Base-by-base conservation (phyloP, 2,329 filamentous ascomycete genomes). In the Colletotrichum sp. region DNA sequence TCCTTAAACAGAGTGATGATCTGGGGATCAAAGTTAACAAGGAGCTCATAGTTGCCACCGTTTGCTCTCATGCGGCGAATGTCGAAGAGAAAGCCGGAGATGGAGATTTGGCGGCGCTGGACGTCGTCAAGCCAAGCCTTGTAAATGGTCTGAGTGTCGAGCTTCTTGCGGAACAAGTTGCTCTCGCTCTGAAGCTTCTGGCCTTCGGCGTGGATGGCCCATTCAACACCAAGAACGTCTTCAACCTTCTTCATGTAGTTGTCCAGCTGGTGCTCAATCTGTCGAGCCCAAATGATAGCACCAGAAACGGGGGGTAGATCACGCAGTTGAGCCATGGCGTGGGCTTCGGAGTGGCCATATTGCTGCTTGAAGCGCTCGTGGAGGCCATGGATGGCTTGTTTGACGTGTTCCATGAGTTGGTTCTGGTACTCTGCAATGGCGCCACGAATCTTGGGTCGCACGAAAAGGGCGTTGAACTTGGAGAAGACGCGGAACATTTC, bases 401-500 rank as follows among this genome's bases (percentile, higher is more conserved):
- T 98, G 79, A 99, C 97, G 78, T 98, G 98, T 79, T 98, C 96
- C 82, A 99, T 98, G 38, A 99, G 92, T 83, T 98, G 96, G 6
- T 96, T 97, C 83, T 99, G 97, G 82, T 99, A 99, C 85, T 99
- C 96, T 57, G 95, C 94, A 80, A 99, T 99, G 69, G 97, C 97
- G 77, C 97, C 96, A 77, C 97, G 93, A 85, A 99, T 98, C 88
- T 99, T 99, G n/a, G 97, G 97, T 73, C 97, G 92, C 70, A 99
- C 96, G 78, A 99, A 98, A 34, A 99, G 92, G 3, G 97, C 97
- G 82, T 99, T 99, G 90, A 99, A 99, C 82, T 98, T 98, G 67
- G 97, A 98, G 83, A 99, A 99, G 75, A 99, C 97, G 69, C 97
- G 94, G 83, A 99, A 99, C 97, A 99, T 99, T 84, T 99, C 97